Base-by-base conservation (phyloP, 2,329 filamentous ascomycete species). In the Monosporascus sp. region DNA sequence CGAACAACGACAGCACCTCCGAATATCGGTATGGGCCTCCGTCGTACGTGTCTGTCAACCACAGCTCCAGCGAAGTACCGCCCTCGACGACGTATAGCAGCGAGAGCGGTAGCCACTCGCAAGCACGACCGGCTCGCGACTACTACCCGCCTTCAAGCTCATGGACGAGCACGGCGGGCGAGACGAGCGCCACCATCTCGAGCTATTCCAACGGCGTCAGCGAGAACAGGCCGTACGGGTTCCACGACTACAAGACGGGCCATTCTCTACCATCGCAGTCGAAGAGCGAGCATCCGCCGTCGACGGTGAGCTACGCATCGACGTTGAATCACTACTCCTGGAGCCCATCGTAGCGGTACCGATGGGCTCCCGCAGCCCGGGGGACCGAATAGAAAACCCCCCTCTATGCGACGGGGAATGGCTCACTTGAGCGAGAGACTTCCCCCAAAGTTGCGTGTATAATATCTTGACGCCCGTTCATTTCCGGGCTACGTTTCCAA, bases 11-110 rank as follows among this genome's bases (percentile, higher is more conserved):
- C 41, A 64, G 74, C 4, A 70, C 79, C 0, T 72, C 75, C 22
- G 81, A 84, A 61, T 84, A 84, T 63, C 76, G 82, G 50, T 84
- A 84, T 58, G 77, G 78, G 3, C 74, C 80, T 2, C 74, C 71
- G 1, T 56, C 70, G 2, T 75, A 75, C 55, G 65, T 67, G 17
- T 61, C 69, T 20, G 69, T 73, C 3, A 65, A 64, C 49, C 66
- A 61, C 56, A 66, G 59, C 56, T 64, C 60, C 45, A 63, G 58
- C 56, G 71, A 73, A n/a, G 58, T 73, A 47, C 68, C 70, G 7
- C 67, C 71, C 31, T 68, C 68, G 24, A 61, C 63, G 17, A 66
- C 70, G 58, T 40, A 54, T 52, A 26, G 64, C 50, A 48, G 61
- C 56, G 56, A 57, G 58, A 51, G 55, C 55, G 50, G 51, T 36